Evolutionary conservation across 352 stramenopile genomes (phyloP).

Genomic region (Globisporangium emineosum): DNA sequence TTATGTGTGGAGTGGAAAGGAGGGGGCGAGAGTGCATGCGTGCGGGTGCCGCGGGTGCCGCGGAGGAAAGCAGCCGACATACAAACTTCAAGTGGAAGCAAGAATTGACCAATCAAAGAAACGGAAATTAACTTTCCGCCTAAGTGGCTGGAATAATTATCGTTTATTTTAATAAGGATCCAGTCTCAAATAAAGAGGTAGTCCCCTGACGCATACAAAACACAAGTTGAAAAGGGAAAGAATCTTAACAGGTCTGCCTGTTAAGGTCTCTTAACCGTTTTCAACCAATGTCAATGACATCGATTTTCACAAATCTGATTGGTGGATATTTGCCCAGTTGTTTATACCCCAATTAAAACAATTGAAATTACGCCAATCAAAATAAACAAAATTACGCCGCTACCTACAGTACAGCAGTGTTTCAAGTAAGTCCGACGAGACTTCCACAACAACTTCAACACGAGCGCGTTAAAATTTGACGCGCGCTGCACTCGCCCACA

Average conservation of each 20-base stretch:
- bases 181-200: background rate
- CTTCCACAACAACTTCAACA: too few species aligned
- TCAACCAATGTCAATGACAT: too few species aligned
- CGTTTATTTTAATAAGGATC: too few species aligned
- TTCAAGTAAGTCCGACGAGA: too few species aligned
- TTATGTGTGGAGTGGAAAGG: slow-evolving; percentile 8
- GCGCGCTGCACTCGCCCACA: too few species aligned
- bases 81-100: slow-evolving; percentile 10
- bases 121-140: background rate
- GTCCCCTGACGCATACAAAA: background rate
- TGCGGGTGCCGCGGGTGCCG: background rate
- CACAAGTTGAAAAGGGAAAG: background rate
- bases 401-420: too few species aligned
- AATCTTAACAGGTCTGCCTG: too few species aligned
- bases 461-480: too few species aligned
- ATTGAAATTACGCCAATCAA: background rate
- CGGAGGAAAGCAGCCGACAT: background rate
- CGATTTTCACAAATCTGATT: background rate
- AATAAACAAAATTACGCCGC: background rate
- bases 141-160: too few species aligned
- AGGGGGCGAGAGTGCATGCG: slow-evolving; percentile 8
- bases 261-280: too few species aligned
- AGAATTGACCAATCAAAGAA: slow-evolving; percentile 9
- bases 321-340: background rate
- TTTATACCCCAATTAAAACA: background rate